Evolutionary conservation across 106 monocot species (phyloP), one percentile per base, ranked within the genome.

Genomic region (Xerophyta viscosa): DNA sequence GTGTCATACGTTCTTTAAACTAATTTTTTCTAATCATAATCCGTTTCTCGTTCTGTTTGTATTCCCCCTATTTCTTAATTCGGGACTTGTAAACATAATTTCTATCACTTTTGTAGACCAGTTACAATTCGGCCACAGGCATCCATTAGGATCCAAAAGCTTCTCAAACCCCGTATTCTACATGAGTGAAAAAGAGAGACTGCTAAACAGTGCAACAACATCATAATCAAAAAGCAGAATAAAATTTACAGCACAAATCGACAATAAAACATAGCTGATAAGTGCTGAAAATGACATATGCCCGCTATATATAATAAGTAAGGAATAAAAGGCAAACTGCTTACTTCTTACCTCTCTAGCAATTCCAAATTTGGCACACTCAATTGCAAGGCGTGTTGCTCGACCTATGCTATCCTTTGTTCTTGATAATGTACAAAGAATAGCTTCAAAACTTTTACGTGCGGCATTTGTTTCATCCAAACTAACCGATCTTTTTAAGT

Each of bases 321-420:
- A 15, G 39, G 15, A 8, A 39, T 12, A 15, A 39, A 39, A 15
- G 39, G 39, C 15, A 39, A 39, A 39, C 6, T n/a, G n/a, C 11
- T 57, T 37, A 24, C 3, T 19, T 46, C 76, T 58, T 42, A 91
- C 98, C 98, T 99, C 82, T 46, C 65, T 65, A 43, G 98, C 86
- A 74, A 83, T 82, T 29, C 75, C 86, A 75, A 69, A 69, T 61
- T 77, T 90, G 66, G 74, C 80, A 67, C 86, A 99, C 11, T 86
- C 90, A 60, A 99, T 80, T 45, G 90, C 90, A 71, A 77, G 52
- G 10, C 82, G 82, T 24, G 98, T 99, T 71, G 98, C 98, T 55
- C 83, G 82, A 45, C 74, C 77, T 58, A 99, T 99, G 53, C 86
- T 86, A 20, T 99, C 98, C 65, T 99, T 99, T 36, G 90, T 86